Base-by-base conservation (phyloP, 2,329 filamentous ascomycete species). In the Colletotrichum noveboracense region DNA sequence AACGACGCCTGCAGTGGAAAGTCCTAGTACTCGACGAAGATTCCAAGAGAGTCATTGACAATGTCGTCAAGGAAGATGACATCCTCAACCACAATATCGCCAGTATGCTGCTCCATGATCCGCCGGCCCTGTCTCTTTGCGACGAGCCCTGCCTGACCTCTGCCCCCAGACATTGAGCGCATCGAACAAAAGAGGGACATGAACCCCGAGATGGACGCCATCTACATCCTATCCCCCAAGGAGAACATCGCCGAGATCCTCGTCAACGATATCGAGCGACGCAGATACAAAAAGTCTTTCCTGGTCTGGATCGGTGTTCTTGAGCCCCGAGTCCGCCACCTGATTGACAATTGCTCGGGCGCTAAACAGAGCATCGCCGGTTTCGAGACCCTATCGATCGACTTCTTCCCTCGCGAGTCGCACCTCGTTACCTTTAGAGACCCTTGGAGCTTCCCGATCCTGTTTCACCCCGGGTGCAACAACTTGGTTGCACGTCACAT, bases 51-150 rank as follows among this genome's bases (percentile, higher is more conserved):
- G 91, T 99, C 80, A 90, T 99, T 80, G 94, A 98, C 86, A 98
- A 96, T 88, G 94, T 95, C 62, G 92, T 96, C 83, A 96, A 95
- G 81, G 94, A 98, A 88, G 96, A 99, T 91, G 95, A 98, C 82
- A 97, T 99, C 79, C 93, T 99, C 86, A 97, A 98, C 84, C 93
- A 96, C 86, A 98, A 98, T 84, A 95, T 99, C 85, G 96, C 96
- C 79, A 98, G 96, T 98, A 90, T 83, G 93, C 83, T 83, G 93
- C 82, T 64, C 36, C 65, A 58, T 70, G 34, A 36, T 26, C 26
- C 34, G 56, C 64, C 56, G 3, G 18, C 18, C 13, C 26, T 28
- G 9, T 48, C 13, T 24, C 70, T n/a, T 55, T 38, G 38, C 58
- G 48, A 14, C 60, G 43, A 38, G 9, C n/a, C n/a, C 74, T 79